Base-by-base conservation (phyloP, 2,329 filamentous ascomycete genomes). In the Lithohypha guttulata region DNA sequence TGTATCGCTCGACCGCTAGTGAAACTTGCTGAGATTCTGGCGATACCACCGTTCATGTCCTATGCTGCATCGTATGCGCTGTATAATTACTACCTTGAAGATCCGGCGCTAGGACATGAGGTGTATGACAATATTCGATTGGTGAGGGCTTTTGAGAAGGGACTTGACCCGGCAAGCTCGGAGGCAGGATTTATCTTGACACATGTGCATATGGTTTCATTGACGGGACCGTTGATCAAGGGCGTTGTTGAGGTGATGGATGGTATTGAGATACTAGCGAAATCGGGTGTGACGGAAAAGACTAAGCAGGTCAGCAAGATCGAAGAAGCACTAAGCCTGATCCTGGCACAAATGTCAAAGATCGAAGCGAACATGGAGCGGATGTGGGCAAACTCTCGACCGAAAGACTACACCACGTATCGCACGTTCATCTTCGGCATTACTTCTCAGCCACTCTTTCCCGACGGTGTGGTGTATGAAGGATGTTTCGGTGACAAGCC, bases 391-490 rank as follows among this genome's bases (percentile, higher is more conserved):
- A 84, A 86, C 59, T 91, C 83, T 41, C 82, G 83, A 52, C 87
- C 87, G 2, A 71, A 73, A 13, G 76, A 85, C 50, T 95, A 95
- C 64, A 84, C 82, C 43, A 81, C 75, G 51, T 95, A 94, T 74
- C 81, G 87, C 27, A 93, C 89, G 8, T 95, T 95, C 68, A 95
- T 95, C 65, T 94, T 94, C 56, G 89, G 89, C 52, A 94, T 95
- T 61, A 93, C 85, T 1, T 81, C 76, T 33, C 87, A 95, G 62
- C 80, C 77, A 53, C 94, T 95, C 86, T 95, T 95, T 61, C 87
- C 87, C 6, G 69, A 87, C 47, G 89, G 89, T 6, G 89, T 95
- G 6, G 63, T 93, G 32, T 95, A 95, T 59, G 81, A 93, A 58
- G 86, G 85, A 6, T 74, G 89, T 9, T 45, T 42, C 18, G 48